Evolutionary conservation across 441 rosid genomes (phyloP).

Genomic region (Bocquillonia castaneifolia): DNA sequence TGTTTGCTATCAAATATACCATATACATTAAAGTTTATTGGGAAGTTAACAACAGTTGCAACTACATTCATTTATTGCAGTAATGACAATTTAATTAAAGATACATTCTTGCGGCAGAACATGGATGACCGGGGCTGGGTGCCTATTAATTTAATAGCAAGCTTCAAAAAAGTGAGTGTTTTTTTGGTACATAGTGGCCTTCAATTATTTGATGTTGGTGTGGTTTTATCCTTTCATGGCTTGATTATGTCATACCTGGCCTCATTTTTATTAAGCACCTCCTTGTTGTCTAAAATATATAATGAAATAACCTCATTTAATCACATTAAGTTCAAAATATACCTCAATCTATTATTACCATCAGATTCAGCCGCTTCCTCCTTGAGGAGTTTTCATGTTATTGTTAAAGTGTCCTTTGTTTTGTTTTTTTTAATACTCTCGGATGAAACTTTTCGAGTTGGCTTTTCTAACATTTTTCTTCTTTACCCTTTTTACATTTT

Average conservation of each 20-base stretch:
- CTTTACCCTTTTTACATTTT: too few species aligned
- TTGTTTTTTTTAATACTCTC: neutral
- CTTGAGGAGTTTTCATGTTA: neutral
- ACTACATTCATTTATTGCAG: constrained; percentile 46
- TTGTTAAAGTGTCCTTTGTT: neutral
- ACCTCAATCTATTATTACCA: neutral
- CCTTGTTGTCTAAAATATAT: neutral
- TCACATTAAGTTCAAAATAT: neutral
- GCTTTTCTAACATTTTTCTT: neutral
- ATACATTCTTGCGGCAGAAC: constrained; percentile 66
- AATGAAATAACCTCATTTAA: neutral
- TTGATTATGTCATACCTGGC: neutral
- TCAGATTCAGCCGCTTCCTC: neutral
- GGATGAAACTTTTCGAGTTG: neutral
- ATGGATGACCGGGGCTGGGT: constrained; percentile 97
- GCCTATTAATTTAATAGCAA: constrained; percentile 59
- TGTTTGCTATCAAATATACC: constrained; percentile 7
- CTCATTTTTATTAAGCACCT: neutral
- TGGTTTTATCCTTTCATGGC: constrained; percentile 19
- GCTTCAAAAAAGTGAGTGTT: constrained; percentile 70
- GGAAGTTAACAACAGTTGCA: constrained; percentile 29
- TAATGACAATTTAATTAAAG: constrained; percentile 69
- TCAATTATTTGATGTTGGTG: constrained; percentile 4
- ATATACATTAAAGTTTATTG: constrained; percentile 9
- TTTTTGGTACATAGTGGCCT: constrained; percentile 9